Percentiles rank a stretch among this genome's conserved stretches.
Conservation (phyloP, 2,329 filamentous ascomycete species). For the Colletotrichum paranaense region DNA sequence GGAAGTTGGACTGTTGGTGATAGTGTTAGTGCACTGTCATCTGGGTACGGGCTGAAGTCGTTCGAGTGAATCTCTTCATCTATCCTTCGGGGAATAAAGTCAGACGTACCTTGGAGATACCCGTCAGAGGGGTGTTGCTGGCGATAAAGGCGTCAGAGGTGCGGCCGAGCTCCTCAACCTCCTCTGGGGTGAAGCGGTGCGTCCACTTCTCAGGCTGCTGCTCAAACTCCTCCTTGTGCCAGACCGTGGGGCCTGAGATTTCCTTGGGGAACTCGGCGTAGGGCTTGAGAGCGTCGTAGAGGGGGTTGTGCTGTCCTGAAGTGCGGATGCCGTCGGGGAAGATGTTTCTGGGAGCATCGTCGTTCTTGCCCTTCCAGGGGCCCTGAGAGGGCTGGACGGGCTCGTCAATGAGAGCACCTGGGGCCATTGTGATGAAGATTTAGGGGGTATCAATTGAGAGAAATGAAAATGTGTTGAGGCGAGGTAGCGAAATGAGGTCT, state of each 20-base stretch:
- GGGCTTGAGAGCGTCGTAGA: slow-evolving; percentile 72
- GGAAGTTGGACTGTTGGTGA: slow-evolving; percentile 51
- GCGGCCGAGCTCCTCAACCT: slow-evolving; percentile 74
- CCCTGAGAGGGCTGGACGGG: slow-evolving; percentile 13
- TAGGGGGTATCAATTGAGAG: slow-evolving; percentile 6
- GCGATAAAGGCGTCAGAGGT: slow-evolving; percentile 77
- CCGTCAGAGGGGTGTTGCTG: slow-evolving; percentile 74
- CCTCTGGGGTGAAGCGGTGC: slow-evolving; percentile 73
- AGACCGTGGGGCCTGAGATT: slow-evolving; percentile 79
- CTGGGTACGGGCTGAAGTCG: too few species aligned
- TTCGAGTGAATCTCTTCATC: not conserved
- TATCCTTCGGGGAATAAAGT: too few species aligned
- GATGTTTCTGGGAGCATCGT: slow-evolving; percentile 48
- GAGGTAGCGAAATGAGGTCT: not conserved
- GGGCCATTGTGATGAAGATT: slow-evolving; percentile 33
- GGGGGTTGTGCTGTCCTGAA: slow-evolving; percentile 77
- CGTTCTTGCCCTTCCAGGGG: slow-evolving; percentile 42
- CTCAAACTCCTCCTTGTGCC: slow-evolving; percentile 74
- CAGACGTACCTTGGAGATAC: slow-evolving; percentile 58
- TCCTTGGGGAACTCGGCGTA: slow-evolving; percentile 78
- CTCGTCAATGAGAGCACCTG: slow-evolving; percentile 37
- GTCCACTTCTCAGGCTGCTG: slow-evolving; percentile 77
- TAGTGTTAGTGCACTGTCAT: not conserved
- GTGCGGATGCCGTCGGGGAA: slow-evolving; percentile 63
- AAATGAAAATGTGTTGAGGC: not conserved